These are phyloP conservation scores for Tetrapisispora namnaoensis DNA, from an alignment of 805 yeast genomes.

Conservation along the genomic window DNA sequence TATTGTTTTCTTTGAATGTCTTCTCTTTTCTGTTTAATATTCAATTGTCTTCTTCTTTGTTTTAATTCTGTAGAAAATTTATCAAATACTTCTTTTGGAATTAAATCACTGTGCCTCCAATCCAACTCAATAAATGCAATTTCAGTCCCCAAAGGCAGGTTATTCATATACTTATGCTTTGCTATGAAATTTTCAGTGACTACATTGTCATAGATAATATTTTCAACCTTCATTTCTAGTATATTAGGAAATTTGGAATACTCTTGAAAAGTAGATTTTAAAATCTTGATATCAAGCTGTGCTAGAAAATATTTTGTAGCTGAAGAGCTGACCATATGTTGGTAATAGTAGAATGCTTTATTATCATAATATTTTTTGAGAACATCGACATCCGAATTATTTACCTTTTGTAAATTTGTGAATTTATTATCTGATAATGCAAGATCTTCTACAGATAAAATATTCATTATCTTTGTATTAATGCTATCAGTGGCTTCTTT, in stretches of 20 bases:
- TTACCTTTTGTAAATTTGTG: constrained; percentile 3
- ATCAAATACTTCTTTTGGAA: constrained; percentile 37
- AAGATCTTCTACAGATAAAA: constrained; percentile 19
- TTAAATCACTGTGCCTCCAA: constrained; percentile 47
- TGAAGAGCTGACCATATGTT: constrained; percentile 57
- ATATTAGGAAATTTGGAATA: constrained; percentile 62
- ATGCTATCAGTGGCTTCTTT: constrained; percentile 48
- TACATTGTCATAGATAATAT: constrained; percentile 54
- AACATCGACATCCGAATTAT: constrained; percentile 4
- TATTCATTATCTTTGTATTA: constrained; percentile 34
- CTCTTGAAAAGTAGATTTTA: constrained; percentile 49
- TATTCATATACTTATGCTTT: constrained; percentile 64
- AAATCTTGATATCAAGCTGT: constrained; percentile 67
- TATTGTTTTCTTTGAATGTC: constrained; percentile 51
- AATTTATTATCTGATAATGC: constrained; percentile 1
- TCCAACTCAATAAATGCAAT: constrained; percentile 77
- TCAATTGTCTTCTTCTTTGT: constrained; percentile 44
- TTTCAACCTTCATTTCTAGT: constrained; percentile 54
- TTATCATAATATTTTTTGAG: constrained; percentile 28
- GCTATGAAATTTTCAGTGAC: constrained; percentile 49
- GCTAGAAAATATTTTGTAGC: constrained; percentile 60
- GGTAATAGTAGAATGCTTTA: constrained; percentile 61
- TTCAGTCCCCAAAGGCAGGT: constrained; percentile 78
- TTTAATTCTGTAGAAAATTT: constrained; percentile 45
- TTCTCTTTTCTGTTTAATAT: constrained; percentile 44